Evolutionary conservation across 345 rosid species (phyloP).

Genomic region (Rhodamnia argentea): DNA sequence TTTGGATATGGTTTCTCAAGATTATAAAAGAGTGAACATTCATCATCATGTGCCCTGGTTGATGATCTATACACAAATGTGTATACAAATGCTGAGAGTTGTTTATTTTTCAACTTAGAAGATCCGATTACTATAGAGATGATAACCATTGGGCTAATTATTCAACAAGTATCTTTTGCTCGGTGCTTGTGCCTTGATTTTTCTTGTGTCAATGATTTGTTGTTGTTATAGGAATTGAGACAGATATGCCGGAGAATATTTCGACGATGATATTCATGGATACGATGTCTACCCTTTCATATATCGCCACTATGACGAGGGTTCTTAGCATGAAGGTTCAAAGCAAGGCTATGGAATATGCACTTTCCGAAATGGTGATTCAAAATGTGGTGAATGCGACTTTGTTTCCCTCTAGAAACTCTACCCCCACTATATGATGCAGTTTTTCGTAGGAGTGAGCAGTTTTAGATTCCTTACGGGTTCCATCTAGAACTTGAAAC

Average conservation of each 20-base stretch:
- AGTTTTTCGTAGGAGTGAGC: constrained; percentile 6
- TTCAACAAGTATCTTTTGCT: not conserved
- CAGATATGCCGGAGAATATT: constrained; percentile 76
- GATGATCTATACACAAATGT: not conserved
- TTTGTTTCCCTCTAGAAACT: constrained; percentile 36
- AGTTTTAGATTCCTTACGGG: too few species aligned
- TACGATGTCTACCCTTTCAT: constrained; percentile 71
- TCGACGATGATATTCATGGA: constrained; percentile 78
- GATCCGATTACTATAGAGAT: not conserved
- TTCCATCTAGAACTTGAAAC: too few species aligned
- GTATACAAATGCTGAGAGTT: not conserved
- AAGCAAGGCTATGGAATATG: constrained; percentile 82
- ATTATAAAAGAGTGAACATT: not conserved
- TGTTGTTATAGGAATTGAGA: constrained; percentile 66
- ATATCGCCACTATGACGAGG: constrained; percentile 77
- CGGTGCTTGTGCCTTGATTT: not conserved
- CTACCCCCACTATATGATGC: constrained; percentile 24
- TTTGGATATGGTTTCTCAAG: not conserved
- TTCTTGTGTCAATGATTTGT: not conserved
- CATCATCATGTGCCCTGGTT: not conserved
- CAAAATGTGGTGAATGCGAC: constrained; percentile 12
- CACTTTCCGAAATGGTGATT: constrained; percentile 47
- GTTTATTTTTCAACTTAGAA: not conserved
- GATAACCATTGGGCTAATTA: not conserved
- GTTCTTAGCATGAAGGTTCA: constrained; percentile 82